phyloP scores from a whole-genome alignment of 305 asterid genomes.

The Stenogyne calaminthoides region DNA sequence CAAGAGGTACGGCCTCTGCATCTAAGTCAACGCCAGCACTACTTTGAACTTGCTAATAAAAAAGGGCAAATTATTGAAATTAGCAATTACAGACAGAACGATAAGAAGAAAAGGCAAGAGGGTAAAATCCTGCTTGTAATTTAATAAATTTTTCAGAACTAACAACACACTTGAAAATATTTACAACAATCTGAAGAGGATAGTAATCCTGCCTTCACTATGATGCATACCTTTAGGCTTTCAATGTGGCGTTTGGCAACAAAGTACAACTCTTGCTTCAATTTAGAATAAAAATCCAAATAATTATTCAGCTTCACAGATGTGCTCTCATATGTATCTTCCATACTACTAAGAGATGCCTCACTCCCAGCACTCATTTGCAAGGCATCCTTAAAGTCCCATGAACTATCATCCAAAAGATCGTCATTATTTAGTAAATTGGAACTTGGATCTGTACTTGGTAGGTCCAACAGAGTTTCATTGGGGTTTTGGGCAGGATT shows the following conservation, averaged over 20 bases:
- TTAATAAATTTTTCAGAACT: not conserved
- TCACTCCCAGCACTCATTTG: constrained; percentile 33
- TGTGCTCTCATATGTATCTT: constrained; percentile 34
- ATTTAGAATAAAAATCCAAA: constrained; percentile 62
- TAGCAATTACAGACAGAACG: constrained; percentile 13
- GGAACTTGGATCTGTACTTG: constrained; percentile 37
- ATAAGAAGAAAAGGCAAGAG: constrained; percentile 10
- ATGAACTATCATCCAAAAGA: constrained; percentile 45
- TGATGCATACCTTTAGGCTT: constrained; percentile 53
- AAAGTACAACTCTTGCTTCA: constrained; percentile 53
- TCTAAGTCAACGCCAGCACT: constrained; percentile 39
- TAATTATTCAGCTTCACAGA: constrained; percentile 48
- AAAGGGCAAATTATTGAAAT: constrained; percentile 5
- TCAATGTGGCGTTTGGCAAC: constrained; percentile 48
- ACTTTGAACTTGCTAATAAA: constrained; percentile 46
- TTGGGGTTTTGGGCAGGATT: constrained; percentile 35
- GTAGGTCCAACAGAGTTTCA: constrained; percentile 35
- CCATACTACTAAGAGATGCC: constrained; percentile 35
- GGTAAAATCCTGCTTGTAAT: not conserved
- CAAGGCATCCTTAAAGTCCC: constrained; percentile 69
- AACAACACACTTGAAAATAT: not conserved
- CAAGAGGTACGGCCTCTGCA: constrained; percentile 37
- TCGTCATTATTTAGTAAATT: constrained; percentile 43
- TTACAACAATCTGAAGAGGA: not conserved
- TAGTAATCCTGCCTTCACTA: constrained; percentile 8